Evolutionary conservation across 2,329 filamentous ascomycete species (phyloP).

Genomic region (Penicillium griseofulvum): DNA sequence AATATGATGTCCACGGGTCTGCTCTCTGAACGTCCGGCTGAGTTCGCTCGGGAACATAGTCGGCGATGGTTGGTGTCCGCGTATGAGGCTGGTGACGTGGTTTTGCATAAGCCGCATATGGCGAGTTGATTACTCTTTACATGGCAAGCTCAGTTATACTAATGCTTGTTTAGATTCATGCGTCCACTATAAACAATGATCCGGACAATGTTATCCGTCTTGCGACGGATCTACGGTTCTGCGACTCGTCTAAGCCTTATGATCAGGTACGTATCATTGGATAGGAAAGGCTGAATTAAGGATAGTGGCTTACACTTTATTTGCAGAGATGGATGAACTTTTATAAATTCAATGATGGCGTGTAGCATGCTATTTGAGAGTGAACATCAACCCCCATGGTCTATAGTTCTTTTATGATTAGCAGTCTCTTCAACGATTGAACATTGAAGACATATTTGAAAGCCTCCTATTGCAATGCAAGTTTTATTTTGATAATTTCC

Average conservation of each 20-base stretch:
- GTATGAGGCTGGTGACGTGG: conserved; percentile 56
- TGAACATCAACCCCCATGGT: background rate
- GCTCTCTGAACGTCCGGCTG: conserved; percentile 51
- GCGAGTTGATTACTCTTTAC: conserved; percentile 18
- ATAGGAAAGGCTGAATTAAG: background rate
- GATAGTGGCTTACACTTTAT: background rate
- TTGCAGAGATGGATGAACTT: conserved; percentile 41
- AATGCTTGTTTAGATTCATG: conserved; percentile 48
- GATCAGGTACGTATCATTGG: conserved; percentile 40
- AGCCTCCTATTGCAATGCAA: background rate
- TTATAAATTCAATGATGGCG: conserved; percentile 38
- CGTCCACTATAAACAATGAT: conserved; percentile 57
- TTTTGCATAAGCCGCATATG: conserved; percentile 42
- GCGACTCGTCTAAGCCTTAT: conserved; percentile 52
- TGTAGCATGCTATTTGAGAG: conserved; percentile 12
- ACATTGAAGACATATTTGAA: background rate
- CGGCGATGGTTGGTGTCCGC: conserved; percentile 52
- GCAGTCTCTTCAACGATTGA: background rate
- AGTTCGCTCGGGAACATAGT: conserved; percentile 44
- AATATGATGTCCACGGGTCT: conserved; percentile 60
- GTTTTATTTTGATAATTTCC: background rate
- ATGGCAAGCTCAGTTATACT: background rate
- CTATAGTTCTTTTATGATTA: too few species aligned
- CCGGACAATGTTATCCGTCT: conserved; percentile 53
- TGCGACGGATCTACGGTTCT: conserved; percentile 57